These are phyloP conservation scores for Nakaseomyces glabratus DNA, from an alignment of 1,139 yeast species.

Conservation along the genomic window DNA sequence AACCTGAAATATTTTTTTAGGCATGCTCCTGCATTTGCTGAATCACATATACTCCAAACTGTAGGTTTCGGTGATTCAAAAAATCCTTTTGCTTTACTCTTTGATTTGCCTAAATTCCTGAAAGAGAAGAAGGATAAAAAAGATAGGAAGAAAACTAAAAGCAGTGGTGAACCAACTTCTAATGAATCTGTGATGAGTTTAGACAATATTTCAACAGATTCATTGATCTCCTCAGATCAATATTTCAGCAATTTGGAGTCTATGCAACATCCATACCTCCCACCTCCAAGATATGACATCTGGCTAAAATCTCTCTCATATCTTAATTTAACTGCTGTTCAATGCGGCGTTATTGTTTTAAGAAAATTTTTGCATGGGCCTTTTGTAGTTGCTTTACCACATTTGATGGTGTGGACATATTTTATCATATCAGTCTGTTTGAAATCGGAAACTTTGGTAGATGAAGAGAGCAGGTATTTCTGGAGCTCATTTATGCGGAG, in stretches of 20 bases:
- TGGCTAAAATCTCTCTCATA: constrained; percentile 53
- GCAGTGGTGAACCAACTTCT: constrained; percentile 3
- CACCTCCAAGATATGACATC: constrained; percentile 33
- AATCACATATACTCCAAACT: constrained; percentile 63
- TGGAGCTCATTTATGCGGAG: constrained; percentile 43
- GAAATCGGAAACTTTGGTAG: constrained; percentile 36
- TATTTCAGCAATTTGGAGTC: constrained; percentile 28
- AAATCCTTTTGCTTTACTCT: constrained; percentile 66
- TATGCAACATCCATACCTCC: constrained; percentile 18
- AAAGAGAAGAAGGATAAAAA: constrained; percentile 65
- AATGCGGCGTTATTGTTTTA: constrained; percentile 55
- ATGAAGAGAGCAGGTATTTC: constrained; percentile 28
- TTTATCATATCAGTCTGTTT: constrained; percentile 56
- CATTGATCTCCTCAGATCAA: constrained; percentile 30
- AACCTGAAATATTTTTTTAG: constrained; percentile 66
- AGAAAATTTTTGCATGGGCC: constrained; percentile 63
- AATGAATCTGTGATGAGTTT: constrained; percentile 9
- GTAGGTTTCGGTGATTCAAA: constrained; percentile 69
- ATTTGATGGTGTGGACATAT: constrained; percentile 62
- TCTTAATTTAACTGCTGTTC: constrained; percentile 56
- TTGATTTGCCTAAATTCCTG: constrained; percentile 60
- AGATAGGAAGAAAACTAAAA: constrained; percentile 47
- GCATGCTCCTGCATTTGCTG: constrained; percentile 65
- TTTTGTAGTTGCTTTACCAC: constrained; percentile 58
- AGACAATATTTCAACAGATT: constrained; percentile 18